Percentiles rank a stretch among this genome's conserved stretches.
These are phyloP conservation scores for Geotrichum aggregatum DNA, from an alignment of 1,139 yeast species.

Conservation along the genomic window DNA sequence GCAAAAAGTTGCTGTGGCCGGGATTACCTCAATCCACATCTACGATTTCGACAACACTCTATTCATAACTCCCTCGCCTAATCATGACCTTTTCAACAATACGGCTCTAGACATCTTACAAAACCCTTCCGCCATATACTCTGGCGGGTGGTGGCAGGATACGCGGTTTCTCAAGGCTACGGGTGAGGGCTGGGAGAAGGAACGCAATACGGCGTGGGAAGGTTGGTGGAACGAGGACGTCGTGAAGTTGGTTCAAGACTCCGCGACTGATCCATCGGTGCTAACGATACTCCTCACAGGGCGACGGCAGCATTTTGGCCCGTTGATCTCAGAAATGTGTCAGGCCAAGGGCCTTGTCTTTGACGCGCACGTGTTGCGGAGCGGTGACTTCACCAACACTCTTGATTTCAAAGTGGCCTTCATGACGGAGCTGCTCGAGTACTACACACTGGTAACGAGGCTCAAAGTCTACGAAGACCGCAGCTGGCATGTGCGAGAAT, in stretches of 20 bases:
- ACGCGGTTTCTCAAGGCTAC: slow-evolving; percentile 37
- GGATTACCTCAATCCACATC: slow-evolving; percentile 35
- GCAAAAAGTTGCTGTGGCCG: not conserved
- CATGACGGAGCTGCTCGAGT: slow-evolving; percentile 37
- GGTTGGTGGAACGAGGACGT: slow-evolving; percentile 45
- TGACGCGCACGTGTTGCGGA: slow-evolving; percentile 43
- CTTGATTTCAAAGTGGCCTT: slow-evolving; percentile 40
- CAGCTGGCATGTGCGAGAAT: slow-evolving; percentile 38
- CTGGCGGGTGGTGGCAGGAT: slow-evolving; percentile 50
- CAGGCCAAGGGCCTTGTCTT: slow-evolving; percentile 34
- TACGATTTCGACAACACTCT: slow-evolving; percentile 50
- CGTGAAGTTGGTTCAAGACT: slow-evolving; percentile 36
- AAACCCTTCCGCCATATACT: slow-evolving; percentile 32
- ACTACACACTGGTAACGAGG: slow-evolving; percentile 34
- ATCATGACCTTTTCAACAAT: slow-evolving; percentile 39
- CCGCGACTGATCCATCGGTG: slow-evolving; percentile 37
- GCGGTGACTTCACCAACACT: slow-evolving; percentile 30
- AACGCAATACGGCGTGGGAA: slow-evolving; percentile 32
- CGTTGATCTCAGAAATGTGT: slow-evolving; percentile 33
- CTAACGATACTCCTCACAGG: slow-evolving; percentile 45
- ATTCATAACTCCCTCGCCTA: slow-evolving; percentile 46
- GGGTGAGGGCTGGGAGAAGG: slow-evolving; percentile 38
- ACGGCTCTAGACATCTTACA: slow-evolving; percentile 34
- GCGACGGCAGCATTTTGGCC: slow-evolving; percentile 36
- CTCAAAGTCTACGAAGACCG: slow-evolving; percentile 45